These are phyloP conservation scores for Pythium monospermum DNA, from an alignment of 352 stramenopile genomes.

Conservation along the genomic window DNA sequence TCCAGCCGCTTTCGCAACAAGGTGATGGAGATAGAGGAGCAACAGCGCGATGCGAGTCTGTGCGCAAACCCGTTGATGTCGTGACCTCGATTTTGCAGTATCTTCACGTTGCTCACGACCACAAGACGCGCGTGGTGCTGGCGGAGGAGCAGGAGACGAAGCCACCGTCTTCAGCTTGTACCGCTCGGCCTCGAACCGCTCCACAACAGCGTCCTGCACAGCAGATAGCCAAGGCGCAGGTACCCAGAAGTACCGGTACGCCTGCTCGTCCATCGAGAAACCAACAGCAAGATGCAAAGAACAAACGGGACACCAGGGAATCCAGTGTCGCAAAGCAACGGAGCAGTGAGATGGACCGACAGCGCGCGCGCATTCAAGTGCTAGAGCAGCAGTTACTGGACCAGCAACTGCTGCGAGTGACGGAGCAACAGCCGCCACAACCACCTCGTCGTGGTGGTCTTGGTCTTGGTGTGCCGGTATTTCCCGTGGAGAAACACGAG, in stretches of 20 bases:
- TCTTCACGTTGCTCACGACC: conserved; percentile 31
- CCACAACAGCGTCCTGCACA: no score
- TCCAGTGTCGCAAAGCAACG: background rate
- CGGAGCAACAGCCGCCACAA: conserved; percentile 1
- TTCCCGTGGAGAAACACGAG: background rate
- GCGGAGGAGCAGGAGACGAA: background rate
- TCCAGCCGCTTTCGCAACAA: background rate
- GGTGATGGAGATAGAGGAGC: background rate
- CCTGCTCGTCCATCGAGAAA: background rate
- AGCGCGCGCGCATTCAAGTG: conserved; percentile 50
- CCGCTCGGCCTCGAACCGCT: no score
- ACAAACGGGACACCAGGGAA: conserved; percentile 4
- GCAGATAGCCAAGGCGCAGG: no score
- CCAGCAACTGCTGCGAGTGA: conserved; percentile 38
- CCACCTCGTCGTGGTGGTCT: background rate
- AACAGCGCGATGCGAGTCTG: conserved; percentile 7
- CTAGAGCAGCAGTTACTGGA: conserved; percentile 66
- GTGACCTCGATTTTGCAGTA: conserved; percentile 47
- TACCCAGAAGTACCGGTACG: no score
- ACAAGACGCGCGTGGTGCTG: conserved; percentile 10
- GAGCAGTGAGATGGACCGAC: conserved; percentile 23
- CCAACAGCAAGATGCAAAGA: background rate
- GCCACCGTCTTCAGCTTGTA: background rate
- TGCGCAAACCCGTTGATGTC: conserved; percentile 27
- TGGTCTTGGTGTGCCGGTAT: background rate